Evolutionary conservation across 495 filamentous ascomycete genomes (phyloP).

Genomic region (Penicillium samsonianum): DNA sequence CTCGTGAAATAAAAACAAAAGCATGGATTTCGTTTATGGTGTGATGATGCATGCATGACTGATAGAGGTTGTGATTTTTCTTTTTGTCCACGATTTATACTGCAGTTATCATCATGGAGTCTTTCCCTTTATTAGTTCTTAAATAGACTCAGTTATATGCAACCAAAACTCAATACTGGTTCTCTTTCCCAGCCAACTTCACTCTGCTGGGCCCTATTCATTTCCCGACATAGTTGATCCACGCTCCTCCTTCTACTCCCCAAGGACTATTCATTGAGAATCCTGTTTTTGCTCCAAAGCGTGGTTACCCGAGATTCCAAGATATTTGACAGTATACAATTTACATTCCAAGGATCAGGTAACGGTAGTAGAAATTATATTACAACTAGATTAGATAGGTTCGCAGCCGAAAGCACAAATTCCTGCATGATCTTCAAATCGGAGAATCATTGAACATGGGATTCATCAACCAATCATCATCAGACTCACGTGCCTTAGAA

Average conservation of each 20-base stretch:
- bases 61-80: conserved; percentile 34
- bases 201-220: not conserved
- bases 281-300: too few relatives aligned
- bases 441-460: conserved; percentile 16
- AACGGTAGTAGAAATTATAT: conserved; percentile 27
- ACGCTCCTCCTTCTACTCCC: not conserved
- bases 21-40: conserved; percentile 33
- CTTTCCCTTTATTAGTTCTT: conserved; percentile 21
- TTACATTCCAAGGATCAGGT: not conserved
- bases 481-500: not conserved
- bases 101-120: conserved; percentile 26
- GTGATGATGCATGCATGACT: conserved; percentile 39
- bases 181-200: conserved; percentile 9
- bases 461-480: conserved; percentile 23
- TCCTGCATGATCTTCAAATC: conserved; percentile 9
- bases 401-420: conserved; percentile 12
- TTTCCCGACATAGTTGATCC: not conserved
- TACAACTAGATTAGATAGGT: conserved; percentile 29
- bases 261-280: not conserved
- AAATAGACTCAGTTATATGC: conserved; percentile 25
- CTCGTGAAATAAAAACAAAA: conserved; percentile 14
- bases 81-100: conserved; percentile 20
- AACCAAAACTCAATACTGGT: conserved; percentile 23
- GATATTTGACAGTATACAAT: not conserved
- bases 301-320: not conserved